Evolutionary conservation across 2,329 filamentous ascomycete genomes (phyloP), one percentile per base, ranked within the genome.

Genomic region (Alternaria sp.): DNA sequence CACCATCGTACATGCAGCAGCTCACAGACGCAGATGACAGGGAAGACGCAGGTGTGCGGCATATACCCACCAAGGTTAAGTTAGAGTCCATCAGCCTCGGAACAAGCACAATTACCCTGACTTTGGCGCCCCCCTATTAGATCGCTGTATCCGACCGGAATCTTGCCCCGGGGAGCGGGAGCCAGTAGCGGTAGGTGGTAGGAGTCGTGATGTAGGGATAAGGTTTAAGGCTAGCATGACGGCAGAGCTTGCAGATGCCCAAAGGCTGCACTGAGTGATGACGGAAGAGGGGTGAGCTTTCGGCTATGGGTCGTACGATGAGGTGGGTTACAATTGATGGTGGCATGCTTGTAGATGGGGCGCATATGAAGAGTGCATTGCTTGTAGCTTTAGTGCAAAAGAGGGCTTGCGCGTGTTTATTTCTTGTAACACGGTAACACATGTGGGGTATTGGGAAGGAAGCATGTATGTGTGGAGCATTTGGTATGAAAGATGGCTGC

Each of bases 51-150:
- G 32, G 32, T 50, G 46, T 36, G 46, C 30, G 25, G 46, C 46
- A 50, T 38, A 38, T 36, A 25, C 46, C 46, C 10, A 16, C 46
- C 46, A 27, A n/a, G 20, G 46, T n/a, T 25, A 27, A 25, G 16
- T 50, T 50, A 25, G 20, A 36, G 36, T 11, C 20, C 10, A 22
- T 12, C 30, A n/a, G 34, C 20, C 12, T 16, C 11, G 5, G 46
- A 50, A 38, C 46, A 38, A 50, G 46, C 30, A 50, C 20, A 50
- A 36, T 50, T 50, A 50, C 46, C 46, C 46, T 50, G 46, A 25
- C 32, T 50, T 50, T 38, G 30, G 30, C 46, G 46, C 30, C 46
- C 25, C 30, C 46, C 12, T 36, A 36, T 38, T 7, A 50, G 30
- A 20, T n/a, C 30, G 46, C 32, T 36, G 18, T 6, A 9, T 16